These are phyloP conservation scores for Monosporascus sp. DNA, from an alignment of 2,329 filamentous ascomycete genomes.

Conservation along the genomic window DNA sequence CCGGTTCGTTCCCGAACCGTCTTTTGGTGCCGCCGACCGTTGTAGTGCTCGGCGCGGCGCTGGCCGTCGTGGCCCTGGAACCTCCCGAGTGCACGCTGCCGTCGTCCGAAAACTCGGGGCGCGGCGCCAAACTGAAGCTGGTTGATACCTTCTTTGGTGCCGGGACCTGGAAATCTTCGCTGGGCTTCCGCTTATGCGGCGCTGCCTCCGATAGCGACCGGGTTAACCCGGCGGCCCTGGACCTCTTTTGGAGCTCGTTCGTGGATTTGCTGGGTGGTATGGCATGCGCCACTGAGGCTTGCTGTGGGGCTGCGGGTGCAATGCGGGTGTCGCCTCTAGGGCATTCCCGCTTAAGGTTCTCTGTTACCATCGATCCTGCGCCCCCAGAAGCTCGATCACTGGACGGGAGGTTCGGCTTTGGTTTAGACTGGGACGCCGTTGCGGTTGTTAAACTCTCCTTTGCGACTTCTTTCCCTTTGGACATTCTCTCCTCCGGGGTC, in stretches of 20 bases:
- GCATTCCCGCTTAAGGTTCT: background rate
- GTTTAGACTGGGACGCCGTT: background rate
- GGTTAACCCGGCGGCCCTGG: conserved; percentile 1
- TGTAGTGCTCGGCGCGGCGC: conserved; percentile 6
- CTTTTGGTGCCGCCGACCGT: conserved; percentile 3
- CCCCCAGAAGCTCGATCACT: background rate
- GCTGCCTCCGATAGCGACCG: conserved; percentile 13
- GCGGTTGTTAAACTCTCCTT: background rate
- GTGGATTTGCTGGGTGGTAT: conserved; percentile 11
- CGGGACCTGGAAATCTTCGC: conserved; percentile 4
- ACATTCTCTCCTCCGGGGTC: background rate
- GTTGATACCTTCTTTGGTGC: conserved; percentile 8
- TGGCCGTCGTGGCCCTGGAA: background rate
- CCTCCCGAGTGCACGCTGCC: conserved; percentile 2
- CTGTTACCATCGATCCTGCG: background rate
- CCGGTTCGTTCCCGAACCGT: conserved; percentile 3
- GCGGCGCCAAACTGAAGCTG: conserved; percentile 1
- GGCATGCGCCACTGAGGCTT: background rate
- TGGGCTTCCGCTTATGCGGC: conserved; percentile 13
- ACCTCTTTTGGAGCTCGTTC: conserved; percentile 7
- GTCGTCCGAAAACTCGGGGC: conserved; percentile 1
- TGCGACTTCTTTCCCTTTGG: background rate
- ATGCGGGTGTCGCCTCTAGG: background rate
- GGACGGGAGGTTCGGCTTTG: background rate
- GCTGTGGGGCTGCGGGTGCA: background rate